phyloP scores from a whole-genome alignment of 176 grass and related monocot genomes.

The Saccharum spontaneum region DNA sequence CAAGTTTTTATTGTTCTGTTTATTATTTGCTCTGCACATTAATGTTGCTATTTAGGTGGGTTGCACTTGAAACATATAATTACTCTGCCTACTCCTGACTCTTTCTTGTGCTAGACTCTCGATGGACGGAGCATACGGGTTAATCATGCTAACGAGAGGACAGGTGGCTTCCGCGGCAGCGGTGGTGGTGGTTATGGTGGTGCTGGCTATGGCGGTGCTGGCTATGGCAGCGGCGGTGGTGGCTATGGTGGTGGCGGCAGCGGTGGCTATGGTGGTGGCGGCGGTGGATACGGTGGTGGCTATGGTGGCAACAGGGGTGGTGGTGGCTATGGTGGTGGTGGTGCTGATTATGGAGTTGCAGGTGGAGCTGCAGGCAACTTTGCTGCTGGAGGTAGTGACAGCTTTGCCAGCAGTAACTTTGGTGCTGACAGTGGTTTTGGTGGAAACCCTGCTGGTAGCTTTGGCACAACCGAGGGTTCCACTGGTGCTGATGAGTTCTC shows the following conservation, averaged over 20 bases:
- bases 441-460: slow-evolving; percentile 30
- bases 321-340: too few species aligned
- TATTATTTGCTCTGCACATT: background rate
- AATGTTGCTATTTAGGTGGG: background rate
- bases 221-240: background rate
- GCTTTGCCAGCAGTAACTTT: slow-evolving; percentile 12
- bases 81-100: background rate
- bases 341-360: background rate
- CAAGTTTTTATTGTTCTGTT: background rate
- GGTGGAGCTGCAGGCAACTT: slow-evolving; percentile 2
- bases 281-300: background rate
- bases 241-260: background rate
- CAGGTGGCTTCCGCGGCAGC: slow-evolving; percentile 30
- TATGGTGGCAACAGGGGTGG: slow-evolving; percentile 21
- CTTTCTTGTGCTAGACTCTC: slow-evolving; percentile 44
- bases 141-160: slow-evolving; percentile 60
- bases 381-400: background rate
- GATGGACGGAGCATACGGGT: slow-evolving; percentile 56
- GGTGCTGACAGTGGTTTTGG: slow-evolving; percentile 13
- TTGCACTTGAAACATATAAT: background rate
- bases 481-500: slow-evolving; percentile 11
- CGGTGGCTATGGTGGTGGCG: background rate
- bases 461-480: slow-evolving; percentile 6
- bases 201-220: background rate
- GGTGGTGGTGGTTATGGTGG: background rate